Percentiles rank a stretch among this genome's conserved stretches.
Evolutionary conservation across 768 basidiomycete genomes (phyloP).

Genomic region (Chiua virens): DNA sequence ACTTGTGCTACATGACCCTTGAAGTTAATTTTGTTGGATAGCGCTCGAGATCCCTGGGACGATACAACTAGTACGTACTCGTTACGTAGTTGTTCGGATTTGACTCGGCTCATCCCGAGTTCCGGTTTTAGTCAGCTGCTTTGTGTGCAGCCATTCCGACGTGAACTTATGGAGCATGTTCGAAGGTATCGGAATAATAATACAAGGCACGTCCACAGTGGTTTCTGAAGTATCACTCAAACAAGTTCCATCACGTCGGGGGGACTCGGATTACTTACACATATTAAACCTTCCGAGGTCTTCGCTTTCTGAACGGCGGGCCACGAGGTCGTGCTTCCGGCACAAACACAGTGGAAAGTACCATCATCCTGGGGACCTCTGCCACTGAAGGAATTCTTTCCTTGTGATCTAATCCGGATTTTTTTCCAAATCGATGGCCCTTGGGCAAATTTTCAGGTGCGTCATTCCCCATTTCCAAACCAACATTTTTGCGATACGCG

Average conservation of each 20-base stretch:
- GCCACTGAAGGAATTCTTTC: slow-evolving; percentile 11
- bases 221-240: slow-evolving; percentile 4
- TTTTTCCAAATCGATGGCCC: slow-evolving; percentile 14
- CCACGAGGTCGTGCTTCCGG: slow-evolving; percentile 21
- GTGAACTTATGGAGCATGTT: not conserved
- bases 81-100: slow-evolving; percentile 11
- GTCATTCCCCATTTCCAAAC: not conserved
- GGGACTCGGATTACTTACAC: slow-evolving; percentile 8
- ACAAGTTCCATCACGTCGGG: slow-evolving; percentile 7
- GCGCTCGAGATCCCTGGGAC: slow-evolving; percentile 5
- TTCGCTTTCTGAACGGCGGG: slow-evolving; percentile 1
- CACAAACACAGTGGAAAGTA: slow-evolving; percentile 1
- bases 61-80: not conserved
- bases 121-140: not conserved
- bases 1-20: not conserved
- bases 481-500: slow-evolving; percentile 12
- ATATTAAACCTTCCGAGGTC: slow-evolving; percentile 6
- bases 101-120: slow-evolving; percentile 5
- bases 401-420: slow-evolving; percentile 1
- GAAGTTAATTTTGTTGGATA: slow-evolving; percentile 12
- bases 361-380: slow-evolving; percentile 12
- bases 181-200: not conserved
- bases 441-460: not conserved
- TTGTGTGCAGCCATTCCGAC: not conserved
- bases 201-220: too few species aligned